Conservation (phyloP, 2,329 filamentous ascomycete genomes). For the Metarhizium anisopliae region DNA sequence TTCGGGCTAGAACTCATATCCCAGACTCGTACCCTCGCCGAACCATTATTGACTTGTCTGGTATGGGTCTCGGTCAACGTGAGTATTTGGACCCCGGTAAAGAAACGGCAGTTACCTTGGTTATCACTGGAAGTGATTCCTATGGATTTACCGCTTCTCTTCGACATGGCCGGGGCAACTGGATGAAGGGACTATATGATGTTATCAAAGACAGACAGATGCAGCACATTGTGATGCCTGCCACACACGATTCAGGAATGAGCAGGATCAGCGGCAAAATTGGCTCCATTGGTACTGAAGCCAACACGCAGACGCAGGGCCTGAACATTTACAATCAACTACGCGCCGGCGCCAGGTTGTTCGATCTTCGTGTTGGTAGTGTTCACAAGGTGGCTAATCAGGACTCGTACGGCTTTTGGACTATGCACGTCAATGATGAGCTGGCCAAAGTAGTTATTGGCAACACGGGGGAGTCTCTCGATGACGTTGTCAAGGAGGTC, state of each 20-base stretch:
- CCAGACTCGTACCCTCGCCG: constrained; percentile 16
- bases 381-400: constrained; percentile 11
- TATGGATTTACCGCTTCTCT: constrained; percentile 24
- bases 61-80: constrained; percentile 23
- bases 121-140: constrained; percentile 24
- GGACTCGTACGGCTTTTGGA: constrained; percentile 25
- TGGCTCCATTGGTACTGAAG: constrained; percentile 22
- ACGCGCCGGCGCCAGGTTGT: constrained; percentile 34
- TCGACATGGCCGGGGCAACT: constrained; percentile 17
- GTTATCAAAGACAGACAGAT: constrained; percentile 29
- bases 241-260: constrained; percentile 42
- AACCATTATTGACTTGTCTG: constrained; percentile 19
- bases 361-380: constrained; percentile 35
- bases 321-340: constrained; percentile 36
- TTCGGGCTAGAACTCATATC: constrained; percentile 21
- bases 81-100: constrained; percentile 23
- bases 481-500: constrained; percentile 32
- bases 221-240: constrained; percentile 37
- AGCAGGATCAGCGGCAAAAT: constrained; percentile 27
- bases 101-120: constrained; percentile 21
- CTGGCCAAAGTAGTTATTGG: constrained; percentile 28
- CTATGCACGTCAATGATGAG: constrained; percentile 31
- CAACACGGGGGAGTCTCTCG: constrained; percentile 34
- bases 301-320: constrained; percentile 36
- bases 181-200: constrained; percentile 24